Evolutionary conservation across 2,329 filamentous ascomycete species (phyloP), one percentile per base, ranked within the genome.

Genomic region (Lithohypha guttulata): DNA sequence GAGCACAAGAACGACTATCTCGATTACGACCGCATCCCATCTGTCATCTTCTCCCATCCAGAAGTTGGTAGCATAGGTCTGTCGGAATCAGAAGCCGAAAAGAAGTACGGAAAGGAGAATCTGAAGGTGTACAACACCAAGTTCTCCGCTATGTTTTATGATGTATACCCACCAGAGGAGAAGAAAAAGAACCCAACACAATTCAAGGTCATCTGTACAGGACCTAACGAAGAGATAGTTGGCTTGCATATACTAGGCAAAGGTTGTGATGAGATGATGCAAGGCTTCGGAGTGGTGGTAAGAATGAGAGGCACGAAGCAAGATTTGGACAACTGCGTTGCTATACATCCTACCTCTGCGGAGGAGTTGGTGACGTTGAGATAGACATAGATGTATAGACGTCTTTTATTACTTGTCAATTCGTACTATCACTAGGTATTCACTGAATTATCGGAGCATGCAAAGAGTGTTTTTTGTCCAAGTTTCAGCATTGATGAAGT

Each of bases 261-360:
- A 23, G 56, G 59, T 9, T 58, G 66, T 42, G 56, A 66, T 50
- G 73, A 86, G 70, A 80, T 85, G 75, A 66, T 84, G 53, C 74
- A 86, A 61, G 74, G 81, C 48, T 83, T 86, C 56, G 81, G 78
- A 15, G 46, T 85, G 15, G 81, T 80, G 11, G 61, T 85, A 50
- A 84, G 82, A 71, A 84, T 85, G 81, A 81, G 81, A 30, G 81
- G 81, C 22, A 84, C 76, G 39, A 85, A 85, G 73, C 71, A 71
- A 50, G 78, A 84, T 58, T 31, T 31, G 13, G 26, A 31, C 11
- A 23, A 26, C 17, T 32, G 29, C 29, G 29, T 84, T 38, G 79
- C 81, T 42, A 85, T 85, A 51, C 81, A 85, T 61, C 81, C 81
- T 14, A 85, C 81, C 9, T 81, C 77, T 51, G 76, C 81, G 1